Base-by-base conservation (phyloP, 2,329 filamentous ascomycete genomes). In the Nemania diffusa region DNA sequence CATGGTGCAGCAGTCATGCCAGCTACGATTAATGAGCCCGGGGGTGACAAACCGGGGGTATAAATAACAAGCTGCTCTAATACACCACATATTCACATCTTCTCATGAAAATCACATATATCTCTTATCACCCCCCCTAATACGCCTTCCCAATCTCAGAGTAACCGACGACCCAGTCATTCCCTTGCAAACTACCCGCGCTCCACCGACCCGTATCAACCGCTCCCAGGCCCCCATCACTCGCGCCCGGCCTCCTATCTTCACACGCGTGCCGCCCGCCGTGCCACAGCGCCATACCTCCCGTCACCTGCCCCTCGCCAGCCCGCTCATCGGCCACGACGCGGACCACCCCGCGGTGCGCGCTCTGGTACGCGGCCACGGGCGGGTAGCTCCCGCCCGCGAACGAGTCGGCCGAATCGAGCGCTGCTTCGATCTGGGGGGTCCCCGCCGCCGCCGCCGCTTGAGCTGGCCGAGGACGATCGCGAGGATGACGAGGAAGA, bases 271-370 rank as follows among this genome's bases (percentile, higher is more conserved):
- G n/a, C n/a, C 11, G 24, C 65, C 72, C 1, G 64, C 67, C n/a
- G 24, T 71, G 71, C 0, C 69, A 69, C 22, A 69, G 72, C 17
- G 69, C 69, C 13, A 72, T 58, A 5, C 73, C 72, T 73, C 9
- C 64, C 50, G 15, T 69, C 57, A 27, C 60, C 64, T 52, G 71
- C 64, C 64, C 58, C 26, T 62, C 64, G 55, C 70, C 61, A 8
- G 62, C 46, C 24, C 64, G 57, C 22, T 65, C 40, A 29, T 70
- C 62, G 3, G 65, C 64, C 13, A 68, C 51, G 2, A 69, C 50
- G 4, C 48, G 62, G 11, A 71, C 65, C 6, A 69, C 70, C 11
- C 69, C 71, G 48, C 69, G 67, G 17, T 68, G 65, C 46, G 67
- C 68, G 44, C 70, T 69, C 9, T 61, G 69, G 34, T 57, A 65